Evolutionary conservation across 2,329 filamentous ascomycete genomes (phyloP), one percentile per base, ranked within the genome.

Genomic region (Claviceps lovelessii): DNA sequence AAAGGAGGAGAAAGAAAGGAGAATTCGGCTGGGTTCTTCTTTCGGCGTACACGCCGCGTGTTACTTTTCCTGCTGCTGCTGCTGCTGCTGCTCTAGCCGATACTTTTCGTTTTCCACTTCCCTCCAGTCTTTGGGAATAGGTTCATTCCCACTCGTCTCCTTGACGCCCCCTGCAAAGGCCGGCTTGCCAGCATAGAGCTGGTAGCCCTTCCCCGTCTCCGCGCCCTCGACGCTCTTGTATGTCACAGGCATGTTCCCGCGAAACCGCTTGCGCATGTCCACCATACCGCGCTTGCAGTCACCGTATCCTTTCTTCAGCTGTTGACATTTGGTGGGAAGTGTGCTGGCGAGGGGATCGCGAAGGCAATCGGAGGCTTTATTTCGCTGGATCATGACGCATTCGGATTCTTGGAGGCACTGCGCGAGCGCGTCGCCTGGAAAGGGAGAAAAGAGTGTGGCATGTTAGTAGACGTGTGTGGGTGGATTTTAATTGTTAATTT

Each of bases 201-300:
- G 84, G 65, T 83, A 80, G 4, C 79, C 78, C 54, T 74, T 72
- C 58, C 74, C 76, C 11, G 73, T 73, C 61, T 88, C 83, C 55
- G 58, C 69, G 53, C 61, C 58, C 65, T 83, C 77, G 62, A 83
- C 72, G 56, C 76, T 72, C 64, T 74, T 76, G 60, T 85, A 80
- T 29, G 81, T 77, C 60, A 95, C 84, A 54, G 93, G 90, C 68
- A 89, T 82, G 74, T 97, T 97, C 56, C 93, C 93, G 55, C 93
- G 82, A 72, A 98, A 97, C 39, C 93, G 86, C 75, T 97, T 97
- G 69, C 93, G 88, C 93, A 98, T 98, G 70, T 98, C 93, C 62
- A 97, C 86, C 82, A 95, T 83, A 60, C 93, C 93, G 60, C 91
- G 86, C 66, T 95, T 94, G 79, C 93, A 98, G 68, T 96, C 88